Percentiles rank a stretch among this genome's conserved stretches.
Evolutionary conservation across 768 basidiomycete genomes (phyloP).

Genomic region (Mycena rebaudengoi): DNA sequence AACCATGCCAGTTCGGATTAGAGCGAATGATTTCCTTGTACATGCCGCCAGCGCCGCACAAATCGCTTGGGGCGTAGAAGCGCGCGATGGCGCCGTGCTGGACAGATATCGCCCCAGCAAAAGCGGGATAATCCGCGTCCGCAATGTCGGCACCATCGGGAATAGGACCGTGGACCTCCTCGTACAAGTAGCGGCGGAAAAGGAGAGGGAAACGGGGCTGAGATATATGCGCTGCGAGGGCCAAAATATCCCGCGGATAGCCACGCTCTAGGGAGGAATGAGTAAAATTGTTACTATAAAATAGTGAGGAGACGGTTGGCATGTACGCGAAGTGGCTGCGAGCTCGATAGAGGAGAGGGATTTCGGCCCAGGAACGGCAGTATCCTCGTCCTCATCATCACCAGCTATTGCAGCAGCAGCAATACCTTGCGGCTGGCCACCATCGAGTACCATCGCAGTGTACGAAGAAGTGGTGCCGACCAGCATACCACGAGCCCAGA

Average conservation of each 20-base stretch:
- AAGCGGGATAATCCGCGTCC: background rate
- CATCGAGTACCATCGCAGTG: background rate
- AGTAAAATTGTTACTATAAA: background rate
- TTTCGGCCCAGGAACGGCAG: conserved; percentile 12
- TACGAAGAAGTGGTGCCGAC: conserved; percentile 28
- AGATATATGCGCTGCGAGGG: background rate
- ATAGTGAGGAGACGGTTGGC: background rate
- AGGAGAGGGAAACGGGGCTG: background rate
- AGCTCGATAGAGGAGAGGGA: conserved; percentile 16
- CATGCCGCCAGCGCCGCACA: conserved; percentile 27
- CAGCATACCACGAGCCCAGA: background rate
- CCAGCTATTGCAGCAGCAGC: background rate
- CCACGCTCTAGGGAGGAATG: background rate
- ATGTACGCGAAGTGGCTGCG: conserved; percentile 10
- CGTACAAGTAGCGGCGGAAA: background rate
- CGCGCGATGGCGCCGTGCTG: background rate
- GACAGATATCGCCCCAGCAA: background rate
- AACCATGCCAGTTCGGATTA: conserved; percentile 30
- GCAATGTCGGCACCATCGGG: background rate
- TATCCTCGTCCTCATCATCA: background rate
- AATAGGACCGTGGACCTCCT: background rate
- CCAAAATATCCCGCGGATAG: background rate
- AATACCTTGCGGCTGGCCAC: background rate
- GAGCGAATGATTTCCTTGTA: conserved; percentile 34
- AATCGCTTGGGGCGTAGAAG: background rate